Percentiles rank a stretch among this genome's conserved stretches.
These are phyloP conservation scores for Vicia villosa DNA, from an alignment of 306 rosid species.

Conservation along the genomic window DNA sequence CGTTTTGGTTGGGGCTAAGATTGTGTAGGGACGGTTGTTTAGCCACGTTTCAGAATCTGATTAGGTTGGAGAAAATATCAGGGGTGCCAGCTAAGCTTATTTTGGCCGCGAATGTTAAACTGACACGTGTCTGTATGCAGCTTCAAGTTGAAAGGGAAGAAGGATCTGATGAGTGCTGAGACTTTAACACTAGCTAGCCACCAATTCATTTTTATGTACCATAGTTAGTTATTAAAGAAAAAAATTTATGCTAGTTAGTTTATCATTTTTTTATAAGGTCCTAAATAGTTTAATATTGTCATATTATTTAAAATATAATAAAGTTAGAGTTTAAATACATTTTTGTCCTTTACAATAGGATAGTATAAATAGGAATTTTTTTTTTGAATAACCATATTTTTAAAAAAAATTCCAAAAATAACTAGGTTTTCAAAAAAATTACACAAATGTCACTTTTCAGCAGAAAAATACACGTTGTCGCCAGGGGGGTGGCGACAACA, in stretches of 20 bases:
- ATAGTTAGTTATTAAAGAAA: not conserved
- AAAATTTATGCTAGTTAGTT: not conserved
- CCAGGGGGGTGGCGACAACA: no score
- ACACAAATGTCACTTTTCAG: no score
- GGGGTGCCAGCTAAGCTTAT: constrained; percentile 63
- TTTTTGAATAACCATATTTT: no score
- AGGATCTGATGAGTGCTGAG: constrained; percentile 56
- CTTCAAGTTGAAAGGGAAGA: constrained; percentile 42
- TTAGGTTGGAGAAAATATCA: constrained; percentile 45
- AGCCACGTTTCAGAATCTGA: constrained; percentile 46
- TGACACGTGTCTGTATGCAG: constrained; percentile 38
- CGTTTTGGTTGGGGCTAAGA: constrained; percentile 70
- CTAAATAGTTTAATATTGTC: no score
- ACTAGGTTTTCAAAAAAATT: no score
- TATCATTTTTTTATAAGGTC: not conserved
- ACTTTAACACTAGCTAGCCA: not conserved
- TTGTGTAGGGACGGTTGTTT: constrained; percentile 27
- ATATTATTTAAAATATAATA: no score
- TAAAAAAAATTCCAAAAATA: no score
- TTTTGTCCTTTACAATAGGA: no score
- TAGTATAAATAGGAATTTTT: no score
- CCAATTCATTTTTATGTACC: not conserved
- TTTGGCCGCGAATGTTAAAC: constrained; percentile 50
- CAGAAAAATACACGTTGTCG: no score
- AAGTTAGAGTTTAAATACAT: no score